phyloP scores from a whole-genome alignment of 2,329 filamentous ascomycete genomes.

The Thielaviopsis musarum region DNA sequence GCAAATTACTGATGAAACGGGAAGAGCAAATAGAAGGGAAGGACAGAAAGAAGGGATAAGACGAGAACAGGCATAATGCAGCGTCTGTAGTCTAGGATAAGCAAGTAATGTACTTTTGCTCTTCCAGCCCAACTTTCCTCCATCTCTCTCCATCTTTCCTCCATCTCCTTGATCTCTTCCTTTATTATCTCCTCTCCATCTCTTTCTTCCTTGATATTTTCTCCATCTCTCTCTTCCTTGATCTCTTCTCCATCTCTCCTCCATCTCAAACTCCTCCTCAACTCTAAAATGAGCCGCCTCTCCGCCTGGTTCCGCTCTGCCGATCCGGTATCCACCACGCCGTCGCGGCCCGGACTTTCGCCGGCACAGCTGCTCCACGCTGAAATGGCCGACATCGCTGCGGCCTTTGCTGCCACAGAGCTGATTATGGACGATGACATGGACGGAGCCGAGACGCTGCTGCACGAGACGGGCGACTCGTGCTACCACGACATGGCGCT shows the following conservation, averaged over 20 bases:
- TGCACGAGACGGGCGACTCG: constrained; percentile 51
- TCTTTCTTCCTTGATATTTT: background rate
- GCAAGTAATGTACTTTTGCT: too few relatives aligned
- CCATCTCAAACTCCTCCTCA: background rate
- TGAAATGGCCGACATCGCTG: constrained; percentile 38
- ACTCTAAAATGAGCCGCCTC: constrained; percentile 28
- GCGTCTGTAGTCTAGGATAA: too few relatives aligned
- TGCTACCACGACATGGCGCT: constrained; percentile 78
- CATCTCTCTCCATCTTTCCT: too few relatives aligned
- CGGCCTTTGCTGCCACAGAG: constrained; percentile 46
- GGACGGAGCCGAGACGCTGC: constrained; percentile 57
- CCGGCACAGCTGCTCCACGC: constrained; percentile 20
- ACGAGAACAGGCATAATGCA: background rate
- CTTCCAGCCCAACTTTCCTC: too few relatives aligned
- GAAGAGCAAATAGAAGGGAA: background rate
- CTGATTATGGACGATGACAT: constrained; percentile 84
- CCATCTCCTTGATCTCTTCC: background rate
- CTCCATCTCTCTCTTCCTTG: background rate
- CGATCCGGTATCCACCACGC: constrained; percentile 16
- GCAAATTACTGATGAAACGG: background rate
- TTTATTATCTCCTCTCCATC: background rate
- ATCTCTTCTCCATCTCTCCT: too few relatives aligned
- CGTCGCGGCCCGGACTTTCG: background rate
- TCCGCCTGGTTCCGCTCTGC: constrained; percentile 34
- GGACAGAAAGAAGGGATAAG: background rate